Base-by-base conservation (phyloP, 2,329 filamentous ascomycete genomes). In the Monosporascus sp. region DNA sequence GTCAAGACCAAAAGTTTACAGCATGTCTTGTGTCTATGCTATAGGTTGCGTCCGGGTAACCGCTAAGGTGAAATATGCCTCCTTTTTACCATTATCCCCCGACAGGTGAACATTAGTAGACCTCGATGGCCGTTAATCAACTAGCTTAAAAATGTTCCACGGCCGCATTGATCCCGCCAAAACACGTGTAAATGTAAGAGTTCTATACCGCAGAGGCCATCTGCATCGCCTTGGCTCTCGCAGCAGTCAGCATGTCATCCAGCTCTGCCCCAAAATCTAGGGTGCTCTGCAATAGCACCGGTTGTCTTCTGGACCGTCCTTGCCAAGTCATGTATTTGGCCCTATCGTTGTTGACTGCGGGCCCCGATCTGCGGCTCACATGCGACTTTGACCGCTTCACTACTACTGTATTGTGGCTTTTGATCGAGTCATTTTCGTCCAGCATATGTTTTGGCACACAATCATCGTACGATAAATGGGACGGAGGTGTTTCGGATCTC, bases 391-490 rank as follows among this genome's bases (percentile, higher is more conserved):
- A 51, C 48, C 53, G 45, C 31, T 50, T 55, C n/a, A 55, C 48
- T 16, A 52, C 20, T 19, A 46, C 37, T 3, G 37, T 50, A 26
- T 38, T 31, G 45, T 46, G 45, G 22, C 50, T 57, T 43, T 53
- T 53, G 49, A 45, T 27, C 3, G 53, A 54, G 22, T 58, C 49
- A 34, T 62, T 59, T 37, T 65, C 61, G 43, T 66, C 60, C 34
- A 64, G 50, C 56, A 64, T 62, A 40, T 66, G 63, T 24, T 56
- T 62, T 14, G 59, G 63, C 9, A 64, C 61, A 38, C 62, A 65
- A 48, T 66, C 62, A 31, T 65, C 63, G 49, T 65, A 64, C 19
- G 59, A 59, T 20, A 61, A 50, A 36, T 62, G 56, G 3, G 60
- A 57, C 19, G 52, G 55, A 1, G 58, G 52, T 11, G 57, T 56